A percentile compares a stretch with the other conserved stretches of the same genome.
Conservation (phyloP, 208 protist species). For the Borovskyia barvae region DNA sequence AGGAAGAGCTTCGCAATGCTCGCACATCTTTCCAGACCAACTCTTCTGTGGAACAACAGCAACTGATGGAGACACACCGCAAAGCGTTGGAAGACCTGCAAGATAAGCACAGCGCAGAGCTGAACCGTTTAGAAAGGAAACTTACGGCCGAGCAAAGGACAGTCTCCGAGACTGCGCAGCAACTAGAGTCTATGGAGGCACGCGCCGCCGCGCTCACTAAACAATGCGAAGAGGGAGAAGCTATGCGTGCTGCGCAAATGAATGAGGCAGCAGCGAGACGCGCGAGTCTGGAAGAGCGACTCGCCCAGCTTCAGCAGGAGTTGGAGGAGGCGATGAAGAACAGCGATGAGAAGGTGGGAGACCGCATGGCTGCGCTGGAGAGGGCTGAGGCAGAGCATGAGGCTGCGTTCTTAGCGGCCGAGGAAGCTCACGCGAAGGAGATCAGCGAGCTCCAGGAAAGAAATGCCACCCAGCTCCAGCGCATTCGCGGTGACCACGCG, state of each 20-base stretch:
- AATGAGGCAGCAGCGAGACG: constrained; percentile 18
- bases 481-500: constrained; percentile 9
- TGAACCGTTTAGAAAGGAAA: constrained; percentile 15
- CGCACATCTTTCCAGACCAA: constrained; percentile 4
- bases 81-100: constrained; percentile 22
- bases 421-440: constrained; percentile 11
- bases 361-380: constrained; percentile 18
- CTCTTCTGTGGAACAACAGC: constrained; percentile 11
- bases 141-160: constrained; percentile 11
- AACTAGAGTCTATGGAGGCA: too few species aligned
- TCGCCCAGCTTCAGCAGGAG: constrained; percentile 18
- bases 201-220: too few species aligned
- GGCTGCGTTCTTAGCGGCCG: constrained; percentile 1
- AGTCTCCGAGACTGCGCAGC: neutral
- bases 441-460: constrained; percentile 11
- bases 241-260: neutral
- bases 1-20: constrained; percentile 12
- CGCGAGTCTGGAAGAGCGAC: constrained; percentile 24
- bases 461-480: constrained; percentile 4
- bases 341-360: constrained; percentile 4
- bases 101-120: constrained; percentile 14
- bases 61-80: constrained; percentile 19
- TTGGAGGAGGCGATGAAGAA: constrained; percentile 8
- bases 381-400: constrained; percentile 16
- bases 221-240: constrained; percentile 7